Evolutionary conservation across 2,329 filamentous ascomycete species (phyloP), one percentile per base, ranked within the genome.

Genomic region (Pyricularia pennisetigena): DNA sequence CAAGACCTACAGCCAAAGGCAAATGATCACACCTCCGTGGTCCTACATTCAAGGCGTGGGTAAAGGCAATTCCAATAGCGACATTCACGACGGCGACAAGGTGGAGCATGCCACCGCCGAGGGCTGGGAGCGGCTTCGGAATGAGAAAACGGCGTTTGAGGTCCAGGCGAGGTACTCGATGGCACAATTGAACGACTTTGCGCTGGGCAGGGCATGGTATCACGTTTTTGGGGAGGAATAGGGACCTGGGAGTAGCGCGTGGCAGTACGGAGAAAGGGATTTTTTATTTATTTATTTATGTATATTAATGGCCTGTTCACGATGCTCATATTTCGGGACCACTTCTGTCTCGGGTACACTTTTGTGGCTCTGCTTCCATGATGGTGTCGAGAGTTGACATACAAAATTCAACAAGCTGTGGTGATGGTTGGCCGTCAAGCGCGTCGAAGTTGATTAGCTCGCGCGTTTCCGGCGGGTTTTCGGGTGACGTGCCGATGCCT

Each of bases 11-110:
- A 72, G 69, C 62, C 65, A 74, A 5, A 67, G 70, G 62, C 75
- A 74, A 9, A 68, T 71, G 16, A 64, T 78, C 77, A 7, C 82
- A 88, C 0, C 79, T 82, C 67, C 89, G 69, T 76, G 74, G 74
- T 67, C 69, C 59, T 75, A 88, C 71, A 80, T 83, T 5, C 81
- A 83, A 67, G 87, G 87, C 2, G 83, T 90, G 12, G 32, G 32
- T 0, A 79, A 74, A 2, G n/a, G n/a, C n/a, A n/a, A n/a, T n/a
- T 68, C 32, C 23, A 49, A 66, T 23, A 66, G 64, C 35, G 64
- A 57, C 20, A 65, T 57, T 20, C 32, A 41, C 16, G 23, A 10
- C 54, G 12, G 69, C 16, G 71, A 71, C 26, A 68, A 78, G 68
- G 70, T 69, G 54, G 71, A 69, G 7, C 67, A 69, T 12, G 68